Percentiles rank a stretch among this genome's conserved stretches.
These are phyloP conservation scores for Schwanniomyces yamadae DNA, from an alignment of 805 yeast genomes.

Conservation along the genomic window DNA sequence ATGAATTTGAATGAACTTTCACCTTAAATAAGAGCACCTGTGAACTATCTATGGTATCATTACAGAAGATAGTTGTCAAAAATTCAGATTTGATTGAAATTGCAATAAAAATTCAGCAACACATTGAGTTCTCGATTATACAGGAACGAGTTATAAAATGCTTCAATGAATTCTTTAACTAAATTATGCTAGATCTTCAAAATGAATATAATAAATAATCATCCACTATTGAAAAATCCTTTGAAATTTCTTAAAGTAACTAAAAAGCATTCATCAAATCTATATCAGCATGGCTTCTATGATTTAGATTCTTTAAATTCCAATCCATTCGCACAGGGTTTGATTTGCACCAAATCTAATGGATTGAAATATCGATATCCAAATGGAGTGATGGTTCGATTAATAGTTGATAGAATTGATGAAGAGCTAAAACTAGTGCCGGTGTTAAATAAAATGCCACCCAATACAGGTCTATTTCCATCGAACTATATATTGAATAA, in stretches of 20 bases:
- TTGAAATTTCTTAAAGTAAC: slow-evolving; percentile 23
- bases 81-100: no score
- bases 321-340: slow-evolving; percentile 29
- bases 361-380: slow-evolving; percentile 24
- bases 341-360: slow-evolving; percentile 27
- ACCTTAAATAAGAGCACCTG: no score
- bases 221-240: slow-evolving; percentile 33
- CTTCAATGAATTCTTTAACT: no score
- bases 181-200: no score
- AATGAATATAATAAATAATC: slow-evolving; percentile 13
- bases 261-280: slow-evolving; percentile 19
- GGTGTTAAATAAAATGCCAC: slow-evolving; percentile 13
- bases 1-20: no score
- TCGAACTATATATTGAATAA: slow-evolving; percentile 27
- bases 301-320: slow-evolving; percentile 12
- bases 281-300: slow-evolving; percentile 19
- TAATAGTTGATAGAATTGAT: slow-evolving; percentile 9
- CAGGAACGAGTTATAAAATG: no score
- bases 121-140: no score
- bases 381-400: slow-evolving; percentile 17
- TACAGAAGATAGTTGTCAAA: no score
- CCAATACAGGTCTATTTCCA: slow-evolving; percentile 15
- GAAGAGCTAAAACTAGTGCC: slow-evolving; percentile 14
- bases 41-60: no score
- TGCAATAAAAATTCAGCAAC: no score